Evolutionary conservation across 768 basidiomycete genomes (phyloP), one percentile per base, ranked within the genome.

Genomic region (Xerocomellus dryophilus): DNA sequence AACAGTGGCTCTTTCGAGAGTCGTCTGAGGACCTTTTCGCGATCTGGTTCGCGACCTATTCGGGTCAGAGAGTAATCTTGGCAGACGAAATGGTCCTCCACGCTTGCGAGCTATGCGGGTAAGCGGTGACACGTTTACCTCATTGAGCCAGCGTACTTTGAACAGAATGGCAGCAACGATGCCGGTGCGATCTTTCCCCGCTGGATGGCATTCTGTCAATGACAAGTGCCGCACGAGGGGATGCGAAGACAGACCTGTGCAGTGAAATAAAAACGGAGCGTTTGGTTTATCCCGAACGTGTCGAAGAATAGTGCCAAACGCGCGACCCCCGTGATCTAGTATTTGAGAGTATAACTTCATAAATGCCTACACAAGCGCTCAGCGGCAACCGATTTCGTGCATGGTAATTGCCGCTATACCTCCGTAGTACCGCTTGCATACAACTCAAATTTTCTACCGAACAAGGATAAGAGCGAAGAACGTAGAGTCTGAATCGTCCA

Each of bases 141-240:
- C 36, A 8, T 12, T 9, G 36, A 12, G 17, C 12, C 7, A 34
- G 39, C 69, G 29, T 64, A 90, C 89, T 70, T 84, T 83, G 23
- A 92, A 73, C 12, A 91, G 62, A 29, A 92, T 75, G 7, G 89
- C 89, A 14, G 88, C 86, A 35, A 86, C 70, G 21, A 92, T 72
- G 15, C 89, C 90, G 2, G 90, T 92, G 61, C 90, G 74, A 70
- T 93, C 90, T 67, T 92, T 93, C 4, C 90, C 90, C 25, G 88
- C 90, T 80, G 25, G 14, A 35, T 20, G 8, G 34, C 10, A 23
- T 27, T 12, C 4, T 32, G 41, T 64, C 25, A 50, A 29, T 21
- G 31, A 39, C 21, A 20, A 38, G 17, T 4, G 20, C 10, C 10
- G 40, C 7, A 12, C 3, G 29, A 4, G 29, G 12, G 2, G 31